Evolutionary conservation across 2,329 filamentous ascomycete species (phyloP), one percentile per base, ranked within the genome.

Genomic region (Diaporthe humulicola): DNA sequence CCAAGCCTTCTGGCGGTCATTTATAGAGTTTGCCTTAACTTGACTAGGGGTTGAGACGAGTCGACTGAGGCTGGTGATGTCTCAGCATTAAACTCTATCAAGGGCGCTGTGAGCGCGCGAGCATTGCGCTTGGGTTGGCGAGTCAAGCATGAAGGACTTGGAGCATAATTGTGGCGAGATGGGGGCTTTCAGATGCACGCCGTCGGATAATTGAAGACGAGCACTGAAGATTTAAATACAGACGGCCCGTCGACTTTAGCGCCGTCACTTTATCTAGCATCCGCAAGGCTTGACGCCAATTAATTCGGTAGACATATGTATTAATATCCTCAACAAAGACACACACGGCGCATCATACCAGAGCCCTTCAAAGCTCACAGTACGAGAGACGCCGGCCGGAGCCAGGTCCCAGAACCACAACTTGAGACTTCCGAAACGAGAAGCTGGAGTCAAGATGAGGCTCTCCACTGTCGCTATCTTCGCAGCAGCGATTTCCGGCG

Each of bases 71-170:
- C 64, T 40, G 28, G 33, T 22, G 33, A 3, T 25, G 64, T 69
- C 64, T 69, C 64, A 69, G 33, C 48, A 4, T 40, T n/a, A 19
- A 69, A 69, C 48, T 69, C 48, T 69, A 54, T 69, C 28, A 6
- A 7, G n/a, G 10, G 45, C 48, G 45, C 64, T 0, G 64, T 15
- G 4, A 28, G 22, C 2, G 48, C 64, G 28, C 38, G 22, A 69
- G 1, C 5, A 5, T 4, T 33, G n/a, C 45, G 64, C 19, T 25
- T 40, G 15, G 22, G 48, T n/a, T 9, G 14, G 33, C 64, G 64
- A 67, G 33, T 67, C 64, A 38, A 52, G 45, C 33, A 38, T 38
- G 12, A 28, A 25, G 9, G 33, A n/a, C n/a, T n/a, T n/a, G n/a
- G n/a, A 54, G 48, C 12, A 22, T 30, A 52, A 25, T n/a, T 67